Evolutionary conservation across 805 yeast species (phyloP).

Genomic region (Saccharomycopsis capsularis): DNA sequence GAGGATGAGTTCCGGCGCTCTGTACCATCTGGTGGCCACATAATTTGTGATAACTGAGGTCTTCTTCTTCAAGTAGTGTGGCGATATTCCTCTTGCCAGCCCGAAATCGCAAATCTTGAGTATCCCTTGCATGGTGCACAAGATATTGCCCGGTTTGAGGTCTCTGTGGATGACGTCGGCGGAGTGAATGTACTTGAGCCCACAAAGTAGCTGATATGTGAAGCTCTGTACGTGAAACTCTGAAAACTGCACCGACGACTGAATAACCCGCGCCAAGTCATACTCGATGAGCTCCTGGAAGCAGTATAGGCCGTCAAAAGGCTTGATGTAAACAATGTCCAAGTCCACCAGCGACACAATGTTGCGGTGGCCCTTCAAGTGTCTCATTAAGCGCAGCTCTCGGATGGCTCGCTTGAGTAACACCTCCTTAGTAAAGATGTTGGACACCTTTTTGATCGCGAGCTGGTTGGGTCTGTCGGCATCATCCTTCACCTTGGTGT

Average conservation of each 20-base stretch:
- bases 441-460: slow-evolving; percentile 77
- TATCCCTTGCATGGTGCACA: slow-evolving; percentile 65
- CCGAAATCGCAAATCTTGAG: slow-evolving; percentile 93
- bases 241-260: slow-evolving; percentile 68
- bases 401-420: slow-evolving; percentile 74
- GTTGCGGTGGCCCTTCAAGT: slow-evolving; percentile 80
- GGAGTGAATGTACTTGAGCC: slow-evolving; percentile 80
- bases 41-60: slow-evolving; percentile 54
- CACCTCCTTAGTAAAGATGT: slow-evolving; percentile 59
- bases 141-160: slow-evolving; percentile 83
- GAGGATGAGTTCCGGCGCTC: slow-evolving; percentile 86
- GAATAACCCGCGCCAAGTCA: slow-evolving; percentile 77
- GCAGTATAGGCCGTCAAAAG: slow-evolving; percentile 83
- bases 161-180: slow-evolving; percentile 92
- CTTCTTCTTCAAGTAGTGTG: slow-evolving; percentile 25
- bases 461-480: slow-evolving; percentile 31
- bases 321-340: slow-evolving; percentile 57
- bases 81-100: slow-evolving; percentile 68
- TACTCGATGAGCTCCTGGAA: slow-evolving; percentile 79
- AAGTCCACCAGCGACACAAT: slow-evolving; percentile 68
- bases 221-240: slow-evolving; percentile 76
- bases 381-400: slow-evolving; percentile 74
- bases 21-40: slow-evolving; percentile 92
- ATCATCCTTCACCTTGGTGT: slow-evolving; percentile 27
- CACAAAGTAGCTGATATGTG: slow-evolving; percentile 77